Percentiles rank a stretch among this genome's conserved stretches.
These are phyloP conservation scores for Ophiostoma montium DNA, from an alignment of 2,329 filamentous ascomycete genomes.

Conservation along the genomic window DNA sequence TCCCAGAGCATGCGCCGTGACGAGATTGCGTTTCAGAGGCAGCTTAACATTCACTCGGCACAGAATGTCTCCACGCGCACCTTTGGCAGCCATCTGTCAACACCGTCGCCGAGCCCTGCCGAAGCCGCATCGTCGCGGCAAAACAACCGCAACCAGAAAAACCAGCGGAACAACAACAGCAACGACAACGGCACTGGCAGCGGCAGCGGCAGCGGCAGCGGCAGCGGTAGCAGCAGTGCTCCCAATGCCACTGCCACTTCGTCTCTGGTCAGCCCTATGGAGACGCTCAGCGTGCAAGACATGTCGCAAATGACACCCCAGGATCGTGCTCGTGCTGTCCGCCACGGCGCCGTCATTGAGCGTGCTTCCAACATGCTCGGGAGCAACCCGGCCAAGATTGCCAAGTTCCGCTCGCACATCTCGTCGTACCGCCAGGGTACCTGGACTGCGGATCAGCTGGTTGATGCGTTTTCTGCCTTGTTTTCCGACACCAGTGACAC, in stretches of 20 bases:
- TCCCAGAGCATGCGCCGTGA: constrained; percentile 72
- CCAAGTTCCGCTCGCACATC: constrained; percentile 64
- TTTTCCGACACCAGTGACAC: constrained; percentile 66
- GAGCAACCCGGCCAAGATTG: constrained; percentile 61
- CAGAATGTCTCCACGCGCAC: constrained; percentile 66
- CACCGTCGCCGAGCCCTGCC: constrained; percentile 22
- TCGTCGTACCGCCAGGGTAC: constrained; percentile 60
- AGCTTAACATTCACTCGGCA: constrained; percentile 79
- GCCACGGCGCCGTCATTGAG: constrained; percentile 74
- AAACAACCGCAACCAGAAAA: not conserved
- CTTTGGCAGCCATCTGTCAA: constrained; percentile 71
- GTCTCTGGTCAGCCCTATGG: constrained; percentile 25
- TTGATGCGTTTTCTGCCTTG: constrained; percentile 76
- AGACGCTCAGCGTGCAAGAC: constrained; percentile 37
- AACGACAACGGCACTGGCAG: too few relatives aligned
- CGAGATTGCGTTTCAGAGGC: constrained; percentile 80
- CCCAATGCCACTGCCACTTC: not conserved
- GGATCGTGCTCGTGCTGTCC: constrained; percentile 65
- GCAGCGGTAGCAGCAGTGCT: too few relatives aligned
- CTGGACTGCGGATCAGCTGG: constrained; percentile 60
- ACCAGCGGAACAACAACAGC: not conserved
- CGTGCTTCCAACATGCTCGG: constrained; percentile 69
- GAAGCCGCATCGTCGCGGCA: not conserved
- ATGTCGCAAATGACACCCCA: constrained; percentile 48
- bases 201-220: too few relatives aligned